phyloP scores from a whole-genome alignment of 1,139 yeast species.

The Geotrichum macrosporum region DNA sequence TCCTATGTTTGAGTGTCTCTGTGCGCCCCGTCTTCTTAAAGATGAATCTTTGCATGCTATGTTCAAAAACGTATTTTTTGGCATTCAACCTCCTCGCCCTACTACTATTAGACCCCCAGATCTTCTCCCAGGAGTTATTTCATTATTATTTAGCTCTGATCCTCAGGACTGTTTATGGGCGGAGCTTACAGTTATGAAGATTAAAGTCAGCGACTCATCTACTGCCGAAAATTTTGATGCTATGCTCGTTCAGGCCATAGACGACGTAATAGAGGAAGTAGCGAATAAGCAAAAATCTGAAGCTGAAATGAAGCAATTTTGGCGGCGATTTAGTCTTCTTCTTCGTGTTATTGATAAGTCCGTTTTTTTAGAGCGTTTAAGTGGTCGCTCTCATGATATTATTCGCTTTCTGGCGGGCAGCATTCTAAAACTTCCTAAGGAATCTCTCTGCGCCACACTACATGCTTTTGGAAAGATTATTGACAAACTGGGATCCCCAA shows the following conservation, averaged over 20 bases:
- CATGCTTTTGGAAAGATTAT: slow-evolving; percentile 12
- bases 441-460: slow-evolving; percentile 16
- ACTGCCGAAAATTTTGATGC: slow-evolving; percentile 23
- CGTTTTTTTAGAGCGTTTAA: slow-evolving; percentile 18
- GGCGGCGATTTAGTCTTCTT: slow-evolving; percentile 16
- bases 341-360: slow-evolving; percentile 16
- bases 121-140: slow-evolving; percentile 33
- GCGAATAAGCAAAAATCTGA: slow-evolving; percentile 11
- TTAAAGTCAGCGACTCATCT: slow-evolving; percentile 15
- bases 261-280: slow-evolving; percentile 19
- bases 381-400: slow-evolving; percentile 15
- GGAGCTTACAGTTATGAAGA: slow-evolving; percentile 15
- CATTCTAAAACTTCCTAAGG: slow-evolving; percentile 13
- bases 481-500: slow-evolving; percentile 14
- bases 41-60: slow-evolving; percentile 19
- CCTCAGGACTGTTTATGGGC: slow-evolving; percentile 33
- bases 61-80: slow-evolving; percentile 29
- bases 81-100: slow-evolving; percentile 28
- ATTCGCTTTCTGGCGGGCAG: slow-evolving; percentile 13
- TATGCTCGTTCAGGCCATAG: slow-evolving; percentile 22
- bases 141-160: slow-evolving; percentile 32
- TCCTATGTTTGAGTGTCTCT: slow-evolving; percentile 30
- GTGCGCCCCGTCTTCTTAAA: slow-evolving; percentile 27
- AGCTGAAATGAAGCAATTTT: slow-evolving; percentile 13
- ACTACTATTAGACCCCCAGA: slow-evolving; percentile 29